These are phyloP conservation scores for Solanum aculeatissimum DNA, from an alignment of 305 asterid species.

Conservation along the genomic window DNA sequence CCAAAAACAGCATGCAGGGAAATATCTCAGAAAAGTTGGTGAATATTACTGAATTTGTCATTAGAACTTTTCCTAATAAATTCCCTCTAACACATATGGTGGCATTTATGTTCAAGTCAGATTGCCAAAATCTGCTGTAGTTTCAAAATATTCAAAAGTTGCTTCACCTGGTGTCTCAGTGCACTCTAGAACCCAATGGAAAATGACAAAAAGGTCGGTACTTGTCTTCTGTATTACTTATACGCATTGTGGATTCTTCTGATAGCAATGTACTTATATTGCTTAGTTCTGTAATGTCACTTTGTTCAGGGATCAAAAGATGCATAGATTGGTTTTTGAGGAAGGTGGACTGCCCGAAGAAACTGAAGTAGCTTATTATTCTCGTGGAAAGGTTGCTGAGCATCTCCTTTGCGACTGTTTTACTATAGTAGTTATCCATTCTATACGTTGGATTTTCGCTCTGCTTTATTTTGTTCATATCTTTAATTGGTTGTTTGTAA, in stretches of 20 bases:
- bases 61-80: neutral
- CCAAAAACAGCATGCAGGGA: slow-evolving; percentile 24
- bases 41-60: neutral
- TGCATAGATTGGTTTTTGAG: slow-evolving; percentile 89
- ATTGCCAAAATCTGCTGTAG: slow-evolving; percentile 16
- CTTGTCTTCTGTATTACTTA: neutral
- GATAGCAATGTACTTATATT: neutral
- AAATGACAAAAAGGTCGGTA: slow-evolving; percentile 84
- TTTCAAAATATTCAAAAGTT: slow-evolving; percentile 29
- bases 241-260: neutral
- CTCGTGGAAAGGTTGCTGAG: slow-evolving; percentile 82
- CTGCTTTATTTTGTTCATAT: slow-evolving; percentile 1
- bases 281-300: neutral
- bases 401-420: neutral
- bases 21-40: slow-evolving; percentile 53
- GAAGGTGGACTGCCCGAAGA: slow-evolving; percentile 94
- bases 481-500: slow-evolving; percentile 4
- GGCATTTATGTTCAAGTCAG: slow-evolving; percentile 30
- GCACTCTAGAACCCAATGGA: slow-evolving; percentile 44
- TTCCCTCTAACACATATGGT: neutral
- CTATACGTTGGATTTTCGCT: neutral
- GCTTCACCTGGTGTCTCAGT: slow-evolving; percentile 30
- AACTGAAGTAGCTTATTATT: slow-evolving; percentile 82
- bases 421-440: neutral
- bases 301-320: slow-evolving; percentile 71